Evolutionary conservation across 2,329 filamentous ascomycete genomes (phyloP), one percentile per base, ranked within the genome.

Genomic region (Arthrinium puccinioides): DNA sequence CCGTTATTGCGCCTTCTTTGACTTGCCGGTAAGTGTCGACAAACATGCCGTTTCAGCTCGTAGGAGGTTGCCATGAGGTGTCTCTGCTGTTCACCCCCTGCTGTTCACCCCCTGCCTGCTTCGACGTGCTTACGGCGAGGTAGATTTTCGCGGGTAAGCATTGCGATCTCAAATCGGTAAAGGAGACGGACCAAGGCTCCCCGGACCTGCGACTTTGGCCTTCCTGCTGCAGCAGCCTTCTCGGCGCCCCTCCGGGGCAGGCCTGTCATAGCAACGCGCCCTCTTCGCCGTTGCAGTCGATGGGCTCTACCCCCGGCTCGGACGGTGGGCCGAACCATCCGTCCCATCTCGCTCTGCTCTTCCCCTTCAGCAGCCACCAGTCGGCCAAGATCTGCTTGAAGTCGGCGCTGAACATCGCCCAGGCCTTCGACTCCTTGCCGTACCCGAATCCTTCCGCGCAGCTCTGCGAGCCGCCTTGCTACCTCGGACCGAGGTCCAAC

Each of bases 1-100:
- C 43, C 63, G 70, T 2, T 72, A 70, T 47, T 64, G 61, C 42
- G 70, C 70, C 8, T 74, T 74, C 49, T 65, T 60, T 30, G 69
- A 73, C 43, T 53, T 64, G 6, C 68, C 69, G 3, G 58, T 73
- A 26, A 21, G 33, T 36, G 31, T 21, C 18, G n/a, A n/a, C n/a
- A n/a, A n/a, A n/a, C n/a, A n/a, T n/a, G n/a, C n/a, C n/a, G n/a
- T n/a, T n/a, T n/a, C n/a, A n/a, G n/a, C n/a, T n/a, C n/a, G n/a
- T n/a, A n/a, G n/a, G n/a, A n/a, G n/a, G n/a, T 27, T 27, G 9
- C 25, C 25, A 11, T n/a, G 24, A n/a, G 24, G n/a, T n/a, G n/a
- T n/a, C 24, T n/a, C 24, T 8, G 24, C 14, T n/a, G 24, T n/a
- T 8, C 24, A 26, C 24, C 14, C 9, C 25, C 13, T n/a, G 5